phyloP scores from a whole-genome alignment of 495 filamentous ascomycete species.

The Podospora appendiculata region DNA sequence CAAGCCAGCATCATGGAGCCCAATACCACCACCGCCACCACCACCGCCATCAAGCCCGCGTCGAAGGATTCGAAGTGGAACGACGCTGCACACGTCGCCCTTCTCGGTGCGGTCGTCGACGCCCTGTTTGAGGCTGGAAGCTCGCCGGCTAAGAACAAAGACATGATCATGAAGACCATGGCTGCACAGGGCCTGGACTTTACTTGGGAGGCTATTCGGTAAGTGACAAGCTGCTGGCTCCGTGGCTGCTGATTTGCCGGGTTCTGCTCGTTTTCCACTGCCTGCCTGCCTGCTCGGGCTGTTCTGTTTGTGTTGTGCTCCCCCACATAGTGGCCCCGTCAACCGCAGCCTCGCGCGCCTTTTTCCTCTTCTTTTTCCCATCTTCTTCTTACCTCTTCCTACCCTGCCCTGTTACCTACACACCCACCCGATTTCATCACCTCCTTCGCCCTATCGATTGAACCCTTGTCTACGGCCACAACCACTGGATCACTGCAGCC shows the following conservation, averaged over 20 bases:
- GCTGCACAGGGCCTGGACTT: slow-evolving; percentile 13
- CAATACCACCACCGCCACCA: background rate
- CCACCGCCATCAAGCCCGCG: background rate
- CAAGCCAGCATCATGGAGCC: no score
- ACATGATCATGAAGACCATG: slow-evolving; percentile 19
- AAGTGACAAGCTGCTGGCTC: slow-evolving; percentile 6
- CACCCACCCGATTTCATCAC: background rate
- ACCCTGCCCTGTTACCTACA: background rate
- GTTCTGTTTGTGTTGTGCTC: background rate
- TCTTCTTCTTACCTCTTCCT: background rate
- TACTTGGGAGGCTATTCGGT: slow-evolving; percentile 29
- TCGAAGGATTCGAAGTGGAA: slow-evolving; percentile 17
- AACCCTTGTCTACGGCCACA: background rate
- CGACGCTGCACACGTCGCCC: slow-evolving; percentile 14
- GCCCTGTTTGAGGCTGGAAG: slow-evolving; percentile 1
- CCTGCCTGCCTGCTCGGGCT: background rate
- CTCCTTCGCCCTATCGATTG: background rate
- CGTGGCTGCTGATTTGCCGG: background rate
- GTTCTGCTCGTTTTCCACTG: background rate
- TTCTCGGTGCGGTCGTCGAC: slow-evolving; percentile 18
- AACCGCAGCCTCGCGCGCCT: background rate
- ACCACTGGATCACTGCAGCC: background rate
- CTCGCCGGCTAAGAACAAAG: slow-evolving; percentile 10
- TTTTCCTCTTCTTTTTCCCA: background rate
- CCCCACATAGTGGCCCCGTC: background rate